Base-by-base conservation (phyloP, 2,329 filamentous ascomycete species). In the Microsporum ferrugineum region DNA sequence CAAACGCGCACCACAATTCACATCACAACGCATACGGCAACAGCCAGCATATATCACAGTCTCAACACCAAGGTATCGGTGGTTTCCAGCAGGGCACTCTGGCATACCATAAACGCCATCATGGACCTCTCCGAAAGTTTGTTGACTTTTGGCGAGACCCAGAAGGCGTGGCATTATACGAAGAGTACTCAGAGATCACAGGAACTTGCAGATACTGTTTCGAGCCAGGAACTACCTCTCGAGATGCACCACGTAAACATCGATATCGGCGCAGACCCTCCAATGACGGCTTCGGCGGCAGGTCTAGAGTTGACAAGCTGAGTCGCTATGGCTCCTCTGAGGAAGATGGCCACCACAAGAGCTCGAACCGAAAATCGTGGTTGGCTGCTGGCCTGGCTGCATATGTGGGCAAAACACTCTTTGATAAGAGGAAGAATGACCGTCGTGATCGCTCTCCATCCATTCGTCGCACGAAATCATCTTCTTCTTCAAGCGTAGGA, bases 161-260 rank as follows among this genome's bases (percentile, higher is more conserved):
- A 1, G 83, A 86, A 64, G 84, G 83, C n/a, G 82, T 86, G 0
- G 79, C 78, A 17, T 80, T 81, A 68, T 86, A 84, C 74, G 84
- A 87, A 70, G 83, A 86, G 68, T 87, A 87, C 67, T 86, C 84
- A 0, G 83, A 87, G 71, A 80, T 82, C 62, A 86, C 85, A 66
- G 84, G 84, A 27, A 80, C 86, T 1, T 87, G 84, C 73, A 83
- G 80, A 64, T 76, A 84, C 66, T 87, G 84, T 69, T 87, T 87
- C 67, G 83, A 85, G 63, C 83, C 84, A 5, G 77, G 79, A 6
- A 81, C 80, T 14, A 79, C 76, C 2, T 78, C 80, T 2, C 69
- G 73, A 62, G 79, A 85, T 68, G 84, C 83, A 0, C 84, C 84
- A 4, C 77, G 84, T 59, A 82, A 80, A 65, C 84, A 87, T 67